Conservation (phyloP, 441 rosid genomes). For the Gossypium schwendimanii region DNA sequence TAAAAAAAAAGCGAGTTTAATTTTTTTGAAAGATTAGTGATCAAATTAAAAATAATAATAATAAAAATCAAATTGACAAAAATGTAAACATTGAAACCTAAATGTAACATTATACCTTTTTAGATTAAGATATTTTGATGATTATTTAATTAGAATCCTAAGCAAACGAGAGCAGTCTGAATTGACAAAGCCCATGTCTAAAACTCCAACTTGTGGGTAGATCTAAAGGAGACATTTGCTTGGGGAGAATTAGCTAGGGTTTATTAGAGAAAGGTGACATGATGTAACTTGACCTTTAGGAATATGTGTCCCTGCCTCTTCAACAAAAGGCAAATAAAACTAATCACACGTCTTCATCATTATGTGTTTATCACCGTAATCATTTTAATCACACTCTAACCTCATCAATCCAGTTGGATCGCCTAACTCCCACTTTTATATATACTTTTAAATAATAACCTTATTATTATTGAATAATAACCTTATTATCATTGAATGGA, state of each 20-base stretch:
- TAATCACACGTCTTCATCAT: background rate
- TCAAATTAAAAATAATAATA: no score
- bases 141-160: no score
- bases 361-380: background rate
- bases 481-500: background rate
- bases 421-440: background rate
- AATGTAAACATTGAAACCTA: no score
- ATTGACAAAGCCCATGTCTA: no score
- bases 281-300: background rate
- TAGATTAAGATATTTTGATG: no score
- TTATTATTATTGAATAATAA: background rate
- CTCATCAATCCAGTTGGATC: background rate
- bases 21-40: no score
- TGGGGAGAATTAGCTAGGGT: background rate
- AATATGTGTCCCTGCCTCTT: background rate
- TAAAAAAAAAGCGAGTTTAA: no score
- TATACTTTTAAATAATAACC: background rate
- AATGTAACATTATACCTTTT: no score
- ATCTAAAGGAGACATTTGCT: no score
- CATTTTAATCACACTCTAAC: background rate
- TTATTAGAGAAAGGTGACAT: background rate
- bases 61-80: no score
- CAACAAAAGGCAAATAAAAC: background rate
- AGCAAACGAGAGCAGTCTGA: no score
- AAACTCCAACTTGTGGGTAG: no score